These are phyloP conservation scores for Ophiostoma perfectum DNA, from an alignment of 2,329 filamentous ascomycete species.

Conservation along the genomic window DNA sequence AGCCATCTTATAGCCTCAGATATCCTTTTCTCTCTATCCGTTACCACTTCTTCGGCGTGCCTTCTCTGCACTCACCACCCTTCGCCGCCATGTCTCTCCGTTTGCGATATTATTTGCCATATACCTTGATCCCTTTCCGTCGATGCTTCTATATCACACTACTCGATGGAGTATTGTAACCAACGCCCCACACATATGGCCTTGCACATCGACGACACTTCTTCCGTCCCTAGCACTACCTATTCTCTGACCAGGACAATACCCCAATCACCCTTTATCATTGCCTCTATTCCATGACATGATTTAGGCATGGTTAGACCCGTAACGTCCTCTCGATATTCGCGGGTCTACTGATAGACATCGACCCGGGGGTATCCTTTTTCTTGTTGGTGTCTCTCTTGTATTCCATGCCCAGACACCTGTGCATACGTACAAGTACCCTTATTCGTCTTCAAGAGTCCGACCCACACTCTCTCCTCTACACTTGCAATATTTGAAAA, in stretches of 20 bases:
- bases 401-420: neutral
- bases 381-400: neutral
- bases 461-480: neutral
- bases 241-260: neutral
- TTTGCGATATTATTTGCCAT: neutral
- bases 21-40: neutral
- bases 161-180: neutral
- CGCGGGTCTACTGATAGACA: neutral
- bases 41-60: neutral
- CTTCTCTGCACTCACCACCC: neutral
- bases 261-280: neutral
- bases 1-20: neutral
- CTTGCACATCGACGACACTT: neutral
- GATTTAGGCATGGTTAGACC: too few relatives aligned
- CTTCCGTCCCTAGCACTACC: neutral
- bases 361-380: neutral
- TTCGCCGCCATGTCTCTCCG: neutral
- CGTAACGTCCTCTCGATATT: neutral
- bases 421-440: slow-evolving; percentile 1
- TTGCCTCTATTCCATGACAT: too few relatives aligned
- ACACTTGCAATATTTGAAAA: too few relatives aligned
- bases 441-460: slow-evolving; percentile 5
- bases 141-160: neutral
- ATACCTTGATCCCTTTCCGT: neutral
- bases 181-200: neutral